Evolutionary conservation across 805 yeast genomes (phyloP).

Genomic region (Candida morakotiae): DNA sequence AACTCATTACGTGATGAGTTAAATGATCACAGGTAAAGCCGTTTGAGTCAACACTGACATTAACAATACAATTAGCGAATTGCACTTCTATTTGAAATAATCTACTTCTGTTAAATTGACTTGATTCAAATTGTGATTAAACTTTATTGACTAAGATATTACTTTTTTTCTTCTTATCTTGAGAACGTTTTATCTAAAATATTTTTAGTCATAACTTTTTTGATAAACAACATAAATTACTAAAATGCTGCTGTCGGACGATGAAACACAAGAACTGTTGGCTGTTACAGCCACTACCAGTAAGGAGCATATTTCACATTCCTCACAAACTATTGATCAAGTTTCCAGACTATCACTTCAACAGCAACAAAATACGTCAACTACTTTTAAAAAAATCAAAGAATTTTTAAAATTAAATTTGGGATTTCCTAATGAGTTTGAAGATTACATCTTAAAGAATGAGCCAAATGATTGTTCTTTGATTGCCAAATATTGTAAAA

Average conservation of each 20-base stretch:
- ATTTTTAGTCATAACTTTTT: too few species aligned
- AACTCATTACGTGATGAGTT: too few species aligned
- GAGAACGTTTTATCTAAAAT: neutral
- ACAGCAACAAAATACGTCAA: constrained; percentile 16
- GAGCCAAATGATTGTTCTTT: constrained; percentile 57
- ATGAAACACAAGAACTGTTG: constrained; percentile 12
- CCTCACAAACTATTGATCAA: neutral
- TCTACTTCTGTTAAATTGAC: too few species aligned
- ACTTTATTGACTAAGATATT: neutral
- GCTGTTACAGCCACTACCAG: constrained; percentile 9
- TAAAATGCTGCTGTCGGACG: constrained; percentile 11
- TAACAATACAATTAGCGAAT: too few species aligned
- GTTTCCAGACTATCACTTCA: constrained; percentile 4
- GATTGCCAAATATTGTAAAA: constrained; percentile 43
- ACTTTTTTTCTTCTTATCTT: neutral
- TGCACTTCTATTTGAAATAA: too few species aligned
- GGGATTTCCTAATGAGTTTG: constrained; percentile 32
- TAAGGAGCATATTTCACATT: neutral
- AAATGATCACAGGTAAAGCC: too few species aligned
- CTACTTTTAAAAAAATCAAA: constrained; percentile 17
- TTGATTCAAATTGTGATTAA: too few species aligned
- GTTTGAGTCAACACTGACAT: too few species aligned
- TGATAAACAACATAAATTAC: too few species aligned
- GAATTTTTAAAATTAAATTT: constrained; percentile 23
- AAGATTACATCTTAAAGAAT: constrained; percentile 31